These are phyloP conservation scores for Cercospora sesami DNA, from an alignment of 2,329 filamentous ascomycete species.

Conservation along the genomic window DNA sequence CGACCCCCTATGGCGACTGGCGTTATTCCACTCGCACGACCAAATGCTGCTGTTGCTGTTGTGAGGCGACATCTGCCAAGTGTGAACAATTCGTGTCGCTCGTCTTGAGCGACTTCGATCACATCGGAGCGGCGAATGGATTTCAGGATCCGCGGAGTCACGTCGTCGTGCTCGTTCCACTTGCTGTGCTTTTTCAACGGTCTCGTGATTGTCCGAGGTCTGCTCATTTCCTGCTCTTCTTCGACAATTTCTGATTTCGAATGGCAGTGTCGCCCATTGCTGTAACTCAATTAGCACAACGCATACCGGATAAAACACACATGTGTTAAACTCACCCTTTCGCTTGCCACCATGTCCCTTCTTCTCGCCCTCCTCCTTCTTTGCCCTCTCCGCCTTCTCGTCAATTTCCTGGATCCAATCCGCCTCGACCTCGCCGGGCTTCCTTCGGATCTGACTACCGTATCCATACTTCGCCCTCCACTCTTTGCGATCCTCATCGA, in stretches of 20 bases:
- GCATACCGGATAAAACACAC: no score
- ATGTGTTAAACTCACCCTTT: slow-evolving; percentile 9
- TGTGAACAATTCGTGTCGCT: background rate
- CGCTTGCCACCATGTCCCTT: slow-evolving; percentile 28
- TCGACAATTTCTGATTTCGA: slow-evolving; percentile 26
- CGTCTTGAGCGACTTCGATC: background rate
- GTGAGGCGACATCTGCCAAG: background rate
- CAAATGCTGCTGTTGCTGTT: background rate
- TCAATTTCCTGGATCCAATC: slow-evolving; percentile 92
- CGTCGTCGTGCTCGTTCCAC: background rate
- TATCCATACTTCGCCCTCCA: slow-evolving; percentile 97
- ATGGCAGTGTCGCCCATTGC: slow-evolving; percentile 23
- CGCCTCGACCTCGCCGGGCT: slow-evolving; percentile 65
- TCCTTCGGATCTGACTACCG: slow-evolving; percentile 71
- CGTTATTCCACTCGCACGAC: background rate
- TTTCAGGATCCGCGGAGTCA: background rate
- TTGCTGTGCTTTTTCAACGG: background rate
- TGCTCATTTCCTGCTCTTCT: slow-evolving; percentile 27
- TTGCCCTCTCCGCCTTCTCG: slow-evolving; percentile 61
- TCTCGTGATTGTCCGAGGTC: background rate
- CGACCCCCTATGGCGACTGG: background rate
- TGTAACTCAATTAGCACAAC: background rate
- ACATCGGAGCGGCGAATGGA: background rate
- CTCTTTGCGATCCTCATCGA: slow-evolving; percentile 78
- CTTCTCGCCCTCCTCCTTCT: slow-evolving; percentile 56